Evolutionary conservation across 805 yeast species (phyloP).

Genomic region (Nakazawaea laoshanensis): DNA sequence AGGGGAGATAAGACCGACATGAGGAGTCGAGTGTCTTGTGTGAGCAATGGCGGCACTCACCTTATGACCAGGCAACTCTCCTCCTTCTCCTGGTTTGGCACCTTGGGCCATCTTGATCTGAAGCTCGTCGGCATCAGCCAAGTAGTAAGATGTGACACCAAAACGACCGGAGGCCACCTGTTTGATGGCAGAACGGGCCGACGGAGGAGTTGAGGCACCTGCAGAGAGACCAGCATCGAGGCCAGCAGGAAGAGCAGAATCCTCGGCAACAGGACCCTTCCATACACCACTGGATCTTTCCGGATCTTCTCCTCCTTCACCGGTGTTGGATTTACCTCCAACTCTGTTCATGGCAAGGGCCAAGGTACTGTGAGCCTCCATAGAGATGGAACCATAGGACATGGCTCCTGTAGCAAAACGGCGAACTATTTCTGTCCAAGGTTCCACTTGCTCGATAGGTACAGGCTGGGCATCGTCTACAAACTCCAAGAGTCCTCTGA

Average conservation of each 20-base stretch:
- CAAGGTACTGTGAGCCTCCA: slow-evolving; percentile 96
- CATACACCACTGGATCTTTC: slow-evolving; percentile 74
- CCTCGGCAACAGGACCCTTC: slow-evolving; percentile 92
- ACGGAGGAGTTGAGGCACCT: no score
- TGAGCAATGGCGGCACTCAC: slow-evolving; percentile 84
- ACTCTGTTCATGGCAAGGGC: slow-evolving; percentile 98
- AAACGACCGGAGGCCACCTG: slow-evolving; percentile 97
- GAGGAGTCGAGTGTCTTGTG: slow-evolving; percentile 94
- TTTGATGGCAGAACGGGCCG: slow-evolving; percentile 98
- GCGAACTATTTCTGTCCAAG: slow-evolving; percentile 98
- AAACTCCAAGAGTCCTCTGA: slow-evolving; percentile 89
- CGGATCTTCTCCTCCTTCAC: slow-evolving; percentile 99
- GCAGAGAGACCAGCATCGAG: no score
- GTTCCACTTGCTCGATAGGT: slow-evolving; percentile 97
- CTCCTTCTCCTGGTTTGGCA: slow-evolving; percentile 99
- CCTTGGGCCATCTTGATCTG: slow-evolving; percentile 99
- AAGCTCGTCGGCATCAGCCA: slow-evolving; percentile 94
- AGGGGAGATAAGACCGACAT: slow-evolving; percentile 95
- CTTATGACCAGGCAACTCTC: slow-evolving; percentile 94
- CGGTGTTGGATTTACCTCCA: slow-evolving; percentile 97
- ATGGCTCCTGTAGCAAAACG: slow-evolving; percentile 99
- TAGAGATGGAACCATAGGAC: slow-evolving; percentile 97
- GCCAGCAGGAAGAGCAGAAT: no score
- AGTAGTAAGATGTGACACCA: slow-evolving; percentile 92
- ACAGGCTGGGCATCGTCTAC: slow-evolving; percentile 69